Percentiles rank a stretch among this genome's conserved stretches.
phyloP scores from a whole-genome alignment of 176 grass and related monocot genomes.

The Triticum timopheevii region DNA sequence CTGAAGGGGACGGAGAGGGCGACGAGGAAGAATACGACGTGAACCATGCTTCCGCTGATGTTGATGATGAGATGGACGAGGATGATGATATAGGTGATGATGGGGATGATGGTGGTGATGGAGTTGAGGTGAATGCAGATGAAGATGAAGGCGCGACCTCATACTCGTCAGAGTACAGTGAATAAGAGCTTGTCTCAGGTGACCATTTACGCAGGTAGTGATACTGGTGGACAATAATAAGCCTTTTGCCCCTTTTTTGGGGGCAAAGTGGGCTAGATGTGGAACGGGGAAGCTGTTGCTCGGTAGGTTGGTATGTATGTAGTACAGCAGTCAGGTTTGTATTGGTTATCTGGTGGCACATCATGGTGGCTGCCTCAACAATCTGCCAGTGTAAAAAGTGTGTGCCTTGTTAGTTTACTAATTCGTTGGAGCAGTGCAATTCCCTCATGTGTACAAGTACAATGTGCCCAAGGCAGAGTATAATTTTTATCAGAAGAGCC shows the following conservation, averaged over 20 bases:
- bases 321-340: slow-evolving; percentile 11
- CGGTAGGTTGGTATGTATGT: background rate
- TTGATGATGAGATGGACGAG: slow-evolving; percentile 51
- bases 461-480: slow-evolving; percentile 17
- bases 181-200: slow-evolving; percentile 26
- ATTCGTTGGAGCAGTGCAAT: background rate
- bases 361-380: background rate
- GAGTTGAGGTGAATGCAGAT: slow-evolving; percentile 36
- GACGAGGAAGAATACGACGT: slow-evolving; percentile 53
- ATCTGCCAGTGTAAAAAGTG: background rate
- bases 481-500: slow-evolving; percentile 25
- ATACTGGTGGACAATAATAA: background rate
- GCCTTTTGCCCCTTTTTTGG: background rate
- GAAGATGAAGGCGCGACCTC: slow-evolving; percentile 55
- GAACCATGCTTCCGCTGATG: slow-evolving; percentile 33
- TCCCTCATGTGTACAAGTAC: background rate
- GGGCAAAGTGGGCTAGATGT: background rate
- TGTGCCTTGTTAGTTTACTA: slow-evolving; percentile 25
- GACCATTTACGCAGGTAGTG: background rate
- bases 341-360: slow-evolving; percentile 5
- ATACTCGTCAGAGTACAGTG: slow-evolving; percentile 87
- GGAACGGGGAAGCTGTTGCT: background rate
- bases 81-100: slow-evolving; percentile 50
- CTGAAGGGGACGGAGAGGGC: slow-evolving; percentile 35
- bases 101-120: slow-evolving; percentile 39